These are phyloP conservation scores for Alternaria brassicae DNA, from an alignment of 2,329 filamentous ascomycete species.

Conservation along the genomic window DNA sequence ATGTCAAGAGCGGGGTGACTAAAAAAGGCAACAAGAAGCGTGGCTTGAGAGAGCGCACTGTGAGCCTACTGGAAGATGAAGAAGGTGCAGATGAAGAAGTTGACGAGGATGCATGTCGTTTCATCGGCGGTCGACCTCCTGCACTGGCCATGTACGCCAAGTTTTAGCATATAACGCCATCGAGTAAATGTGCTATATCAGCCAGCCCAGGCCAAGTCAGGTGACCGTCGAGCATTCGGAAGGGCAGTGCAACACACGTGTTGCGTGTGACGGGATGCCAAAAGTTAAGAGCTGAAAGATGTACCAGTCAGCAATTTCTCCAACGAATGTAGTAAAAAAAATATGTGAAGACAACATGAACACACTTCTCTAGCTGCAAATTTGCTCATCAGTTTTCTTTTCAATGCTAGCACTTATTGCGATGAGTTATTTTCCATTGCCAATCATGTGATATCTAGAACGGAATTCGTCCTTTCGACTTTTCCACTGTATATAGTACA, in stretches of 20 bases:
- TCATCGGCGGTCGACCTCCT: slow-evolving; percentile 70
- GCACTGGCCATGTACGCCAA: slow-evolving; percentile 41
- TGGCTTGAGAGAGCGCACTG: slow-evolving; percentile 35
- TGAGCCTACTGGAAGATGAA: slow-evolving; percentile 60
- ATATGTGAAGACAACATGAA: neutral
- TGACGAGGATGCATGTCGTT: slow-evolving; percentile 66
- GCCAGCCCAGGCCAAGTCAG: slow-evolving; percentile 61
- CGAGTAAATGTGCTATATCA: neutral
- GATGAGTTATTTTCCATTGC: too few relatives aligned
- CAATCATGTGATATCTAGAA: too few relatives aligned
- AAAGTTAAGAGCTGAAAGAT: neutral
- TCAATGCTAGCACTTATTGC: too few relatives aligned
- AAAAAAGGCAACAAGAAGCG: slow-evolving; percentile 49
- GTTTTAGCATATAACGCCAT: neutral
- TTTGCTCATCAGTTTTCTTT: too few relatives aligned
- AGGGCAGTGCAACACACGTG: neutral
- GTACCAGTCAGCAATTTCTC: neutral
- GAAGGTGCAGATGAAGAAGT: slow-evolving; percentile 66
- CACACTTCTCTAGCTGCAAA: neutral
- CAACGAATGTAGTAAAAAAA: neutral
- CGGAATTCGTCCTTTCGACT: too few relatives aligned
- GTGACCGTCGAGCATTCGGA: slow-evolving; percentile 52
- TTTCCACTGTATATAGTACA: too few relatives aligned
- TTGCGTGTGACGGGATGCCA: neutral
- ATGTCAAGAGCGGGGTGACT: slow-evolving; percentile 50